Evolutionary conservation across 2,329 filamentous ascomycete species (phyloP), one percentile per base, ranked within the genome.

Genomic region (Xylariales sp.): DNA sequence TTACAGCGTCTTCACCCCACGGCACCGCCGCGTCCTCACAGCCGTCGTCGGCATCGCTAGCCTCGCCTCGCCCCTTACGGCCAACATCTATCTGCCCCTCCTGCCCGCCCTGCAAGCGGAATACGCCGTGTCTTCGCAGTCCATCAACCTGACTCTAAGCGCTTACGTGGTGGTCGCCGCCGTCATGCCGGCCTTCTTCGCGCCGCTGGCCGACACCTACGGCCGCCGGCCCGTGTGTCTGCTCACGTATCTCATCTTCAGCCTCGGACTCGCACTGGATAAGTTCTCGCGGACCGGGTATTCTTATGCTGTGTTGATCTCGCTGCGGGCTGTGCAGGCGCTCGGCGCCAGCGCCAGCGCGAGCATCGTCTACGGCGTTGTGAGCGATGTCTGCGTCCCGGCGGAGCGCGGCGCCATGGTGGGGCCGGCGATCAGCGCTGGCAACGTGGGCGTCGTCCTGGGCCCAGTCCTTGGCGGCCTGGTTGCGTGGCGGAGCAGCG

Each of bases 211-310:
- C 8, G 24, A 27, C 24, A 8, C 24, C 24, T 8, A 8, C 24
- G 24, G 24, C 24, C 24, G 24, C 24, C 57, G 70, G 11, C 61
- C 67, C 0, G 69, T 72, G 38, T 62, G 64, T 1, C 31, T 69
- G 1, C 56, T 58, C 1, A 66, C 61, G 1, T 64, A 64, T 1
- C 63, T 50, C 4, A 50, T 76, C 4, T 75, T 72, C 62, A 71
- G 74, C 66, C 56, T 76, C 2, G 75, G 74, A 2, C 55, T 67
- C 1, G 70, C 40, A 18, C 15, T 35, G 1, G 38, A 38, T 18
- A 18, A 21, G 10, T n/a, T n/a, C n/a, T n/a, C n/a, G n/a, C n/a
- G n/a, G n/a, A n/a, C n/a, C n/a, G n/a, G n/a, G n/a, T n/a, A n/a
- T n/a, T 8, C 16, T 31, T 50, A 51, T 36, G 39, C 32, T 3